Evolutionary conservation across 2,329 filamentous ascomycete species (phyloP), one percentile per base, ranked within the genome.

Genomic region (Phialophora expanda): DNA sequence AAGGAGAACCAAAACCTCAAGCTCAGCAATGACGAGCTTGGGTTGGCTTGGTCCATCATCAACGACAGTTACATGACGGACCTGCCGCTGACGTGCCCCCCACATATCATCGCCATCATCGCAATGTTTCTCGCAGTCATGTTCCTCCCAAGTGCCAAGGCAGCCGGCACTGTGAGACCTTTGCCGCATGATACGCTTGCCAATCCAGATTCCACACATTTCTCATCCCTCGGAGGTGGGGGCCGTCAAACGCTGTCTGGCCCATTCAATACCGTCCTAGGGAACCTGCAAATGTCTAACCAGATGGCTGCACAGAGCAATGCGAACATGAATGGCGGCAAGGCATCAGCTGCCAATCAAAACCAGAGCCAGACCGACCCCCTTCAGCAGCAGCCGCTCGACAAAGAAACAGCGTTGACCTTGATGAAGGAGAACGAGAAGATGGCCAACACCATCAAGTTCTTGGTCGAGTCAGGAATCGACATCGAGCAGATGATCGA

Each of bases 51-150:
- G 82, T 90, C 88, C 1, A 87, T 97, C 67, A 89, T 97, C 75
- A 97, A 97, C 78, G 93, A 97, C 76, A 90, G 92, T 76, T 97
- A 92, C 80, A 89, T 96, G 78, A 97, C 93, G 7, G 93, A 97
- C 75, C 83, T 97, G n/a, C 91, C 92, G 1, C 83, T 97, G 14
- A 84, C 96, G 0, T 90, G 93, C 74, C 85, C 93, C 12, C 93
- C 93, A n/a, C 92, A 97, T 74, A 85, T 92, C 56, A 89, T 96
- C 63, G 92, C 92, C n/a, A 86, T 96, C 48, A 93, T 92, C 38
- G 90, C 92, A 6, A 90, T 96, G 66, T 86, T 96, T 64, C 83
- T 97, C 6, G 89, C 92, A 1, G 85, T 97, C n/a, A 90, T 95
- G 4, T 85, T 96, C 44, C 87, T 91, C 61, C 91, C 91, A 0